Conservation (phyloP, 768 basidiomycete species). For the Coprinopsis marcescibilis region DNA sequence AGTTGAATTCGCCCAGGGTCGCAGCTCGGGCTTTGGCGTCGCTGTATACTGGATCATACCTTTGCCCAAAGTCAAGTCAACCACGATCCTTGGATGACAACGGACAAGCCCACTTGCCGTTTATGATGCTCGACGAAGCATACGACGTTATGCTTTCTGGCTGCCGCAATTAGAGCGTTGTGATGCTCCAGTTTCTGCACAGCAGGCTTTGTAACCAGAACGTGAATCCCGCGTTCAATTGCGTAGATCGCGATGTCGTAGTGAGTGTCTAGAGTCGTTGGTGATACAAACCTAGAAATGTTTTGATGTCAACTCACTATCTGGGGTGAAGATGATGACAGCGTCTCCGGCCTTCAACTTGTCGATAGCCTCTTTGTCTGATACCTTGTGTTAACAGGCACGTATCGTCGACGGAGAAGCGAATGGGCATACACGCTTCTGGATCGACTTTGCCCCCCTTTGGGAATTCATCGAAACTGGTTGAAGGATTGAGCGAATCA, state of each 20-base stretch:
- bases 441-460: slow-evolving; percentile 62
- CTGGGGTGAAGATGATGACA: slow-evolving; percentile 91
- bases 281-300: neutral
- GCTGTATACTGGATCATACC: slow-evolving; percentile 88
- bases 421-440: slow-evolving; percentile 65
- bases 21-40: slow-evolving; percentile 79
- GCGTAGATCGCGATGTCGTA: slow-evolving; percentile 82
- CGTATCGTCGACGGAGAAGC: neutral
- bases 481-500: neutral
- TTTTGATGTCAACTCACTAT: slow-evolving; percentile 45
- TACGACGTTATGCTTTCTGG: slow-evolving; percentile 72
- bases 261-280: slow-evolving; percentile 56
- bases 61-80: slow-evolving; percentile 20
- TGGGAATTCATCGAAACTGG: slow-evolving; percentile 76
- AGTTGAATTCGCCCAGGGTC: slow-evolving; percentile 85
- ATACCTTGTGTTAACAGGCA: slow-evolving; percentile 4
- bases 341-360: slow-evolving; percentile 75
- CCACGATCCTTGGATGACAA: neutral
- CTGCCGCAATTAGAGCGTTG: slow-evolving; percentile 67
- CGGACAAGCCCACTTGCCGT: slow-evolving; percentile 37
- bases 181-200: slow-evolving; percentile 84
- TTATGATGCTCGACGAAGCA: slow-evolving; percentile 97
- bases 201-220: slow-evolving; percentile 90
- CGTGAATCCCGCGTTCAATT: slow-evolving; percentile 79
- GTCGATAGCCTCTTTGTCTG: slow-evolving; percentile 80